phyloP scores from a whole-genome alignment of 1,284 basidiomycete species.

The Albatrellus sp. region DNA sequence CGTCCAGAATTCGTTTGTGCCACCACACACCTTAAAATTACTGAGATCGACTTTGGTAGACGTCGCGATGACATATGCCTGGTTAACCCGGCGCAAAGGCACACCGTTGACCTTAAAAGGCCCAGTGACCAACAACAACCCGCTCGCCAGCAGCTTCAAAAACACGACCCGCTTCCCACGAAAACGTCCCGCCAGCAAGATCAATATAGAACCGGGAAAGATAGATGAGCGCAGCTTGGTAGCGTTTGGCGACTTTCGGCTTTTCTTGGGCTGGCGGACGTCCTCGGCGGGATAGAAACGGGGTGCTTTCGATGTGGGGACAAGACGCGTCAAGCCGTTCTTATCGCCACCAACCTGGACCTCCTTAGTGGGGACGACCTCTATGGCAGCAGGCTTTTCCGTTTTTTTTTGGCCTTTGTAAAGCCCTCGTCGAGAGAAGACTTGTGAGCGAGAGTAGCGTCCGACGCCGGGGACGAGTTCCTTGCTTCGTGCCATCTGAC shows the following conservation, averaged over 20 bases:
- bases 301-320: conserved; percentile 80
- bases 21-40: conserved; percentile 49
- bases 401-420: conserved; percentile 75
- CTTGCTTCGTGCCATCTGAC: conserved; percentile 87
- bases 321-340: conserved; percentile 82
- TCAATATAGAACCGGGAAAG: conserved; percentile 91
- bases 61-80: conserved; percentile 98
- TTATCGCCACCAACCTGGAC: conserved; percentile 81
- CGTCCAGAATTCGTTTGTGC: not conserved
- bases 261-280: conserved; percentile 81
- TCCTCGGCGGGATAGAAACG: conserved; percentile 98
- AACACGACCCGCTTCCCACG: conserved; percentile 97
- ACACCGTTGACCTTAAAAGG: conserved; percentile 99
- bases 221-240: conserved; percentile 79
- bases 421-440: conserved; percentile 71
- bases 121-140: conserved; percentile 91
- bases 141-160: conserved; percentile 92
- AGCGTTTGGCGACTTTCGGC: conserved; percentile 76
- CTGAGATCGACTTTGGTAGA: conserved; percentile 89
- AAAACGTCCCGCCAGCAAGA: conserved; percentile 97
- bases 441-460: conserved; percentile 73
- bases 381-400: conserved; percentile 48
- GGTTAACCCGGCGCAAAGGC: conserved; percentile 94
- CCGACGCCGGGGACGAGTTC: conserved; percentile 78
- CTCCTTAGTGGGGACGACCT: conserved; percentile 58